Conservation (phyloP, 2,329 filamentous ascomycete species). For the Rhinocladiella mackenziei region DNA sequence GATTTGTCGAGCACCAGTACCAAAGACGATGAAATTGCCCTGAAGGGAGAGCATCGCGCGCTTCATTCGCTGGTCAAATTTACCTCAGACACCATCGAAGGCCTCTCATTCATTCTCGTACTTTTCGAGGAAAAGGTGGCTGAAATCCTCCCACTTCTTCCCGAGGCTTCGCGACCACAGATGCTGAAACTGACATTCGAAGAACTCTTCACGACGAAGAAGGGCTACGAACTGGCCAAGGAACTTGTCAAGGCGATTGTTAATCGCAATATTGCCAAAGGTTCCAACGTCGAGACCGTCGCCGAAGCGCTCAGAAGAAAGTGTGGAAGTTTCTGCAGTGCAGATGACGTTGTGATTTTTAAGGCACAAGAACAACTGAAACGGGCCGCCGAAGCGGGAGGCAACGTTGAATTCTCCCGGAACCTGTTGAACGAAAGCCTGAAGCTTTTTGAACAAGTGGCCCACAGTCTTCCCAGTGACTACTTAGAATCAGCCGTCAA, state of each 20-base stretch:
- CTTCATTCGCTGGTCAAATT: conserved; percentile 80
- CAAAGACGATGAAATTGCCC: conserved; percentile 83
- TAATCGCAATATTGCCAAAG: conserved; percentile 93
- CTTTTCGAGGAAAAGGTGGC: conserved; percentile 90
- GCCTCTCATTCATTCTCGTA: conserved; percentile 92
- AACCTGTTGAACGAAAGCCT: conserved; percentile 84
- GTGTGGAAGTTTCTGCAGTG: conserved; percentile 95
- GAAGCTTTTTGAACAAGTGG: conserved; percentile 82
- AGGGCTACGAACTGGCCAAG: conserved; percentile 86
- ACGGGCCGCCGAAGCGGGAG: conserved; percentile 72
- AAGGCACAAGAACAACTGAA: conserved; percentile 95
- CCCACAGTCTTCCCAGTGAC: conserved; percentile 71
- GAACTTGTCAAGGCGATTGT: conserved; percentile 96
- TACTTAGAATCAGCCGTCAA: conserved; percentile 74
- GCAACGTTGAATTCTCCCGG: conserved; percentile 70
- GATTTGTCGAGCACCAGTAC: conserved; percentile 73
- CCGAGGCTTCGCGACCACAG: conserved; percentile 64
- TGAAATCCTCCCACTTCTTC: conserved; percentile 76
- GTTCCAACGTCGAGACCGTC: conserved; percentile 94
- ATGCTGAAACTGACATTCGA: conserved; percentile 81
- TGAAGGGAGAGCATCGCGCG: conserved; percentile 91
- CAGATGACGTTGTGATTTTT: conserved; percentile 96
- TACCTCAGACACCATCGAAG: conserved; percentile 87
- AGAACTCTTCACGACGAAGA: conserved; percentile 71
- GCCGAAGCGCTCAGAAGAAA: conserved; percentile 87